Evolutionary conservation across 2,329 filamentous ascomycete species (phyloP), one percentile per base, ranked within the genome.

Genomic region (Cytospora piceae): DNA sequence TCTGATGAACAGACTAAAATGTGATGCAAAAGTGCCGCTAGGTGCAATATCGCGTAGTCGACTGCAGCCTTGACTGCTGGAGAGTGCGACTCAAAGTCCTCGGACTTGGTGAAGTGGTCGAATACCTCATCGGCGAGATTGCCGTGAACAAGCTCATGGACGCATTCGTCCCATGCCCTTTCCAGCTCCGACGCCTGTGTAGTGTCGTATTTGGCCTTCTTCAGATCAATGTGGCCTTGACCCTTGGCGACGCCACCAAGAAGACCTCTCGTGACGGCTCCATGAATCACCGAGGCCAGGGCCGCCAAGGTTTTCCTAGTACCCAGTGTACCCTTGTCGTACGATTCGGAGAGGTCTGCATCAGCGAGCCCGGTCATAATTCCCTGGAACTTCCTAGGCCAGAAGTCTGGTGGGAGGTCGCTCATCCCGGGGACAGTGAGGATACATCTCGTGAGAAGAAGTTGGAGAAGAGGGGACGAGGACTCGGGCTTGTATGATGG

Each of bases 311-410:
- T 91, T 78, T 93, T 93, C 60, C 91, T 82, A 66, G 88, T 87
- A 0, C 91, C 91, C 70, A 94, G 77, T 0, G 87, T 82, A 17
- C 90, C 91, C 76, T 93, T 93, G 74, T 94, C 91, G 72, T 93
- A 94, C 74, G 90, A 93, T 75, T 94, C 91, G 1, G 90, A 93
- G 37, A 94, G 79, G 59, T 92, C 87, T 2, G 87, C 90, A 37
- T 87, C 83, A 11, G 83, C 87, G 62, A 94, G 79, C 71, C 86
- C 82, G 70, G 80, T 77, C 70, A 92, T 79, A 20, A 92, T 75
- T 1, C 82, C 82, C 69, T 86, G 83, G 29, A 90, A 79, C 54
- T 85, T 82, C n/a, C 82, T 79, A 39, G 81, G 81, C 89, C 89
- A 93, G 75, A 91, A 92, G 3, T 85, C 84, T 1, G 79, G 73